Evolutionary conservation across 2,329 filamentous ascomycete species (phyloP).

Genomic region (Trichoderma citrinoviride): DNA sequence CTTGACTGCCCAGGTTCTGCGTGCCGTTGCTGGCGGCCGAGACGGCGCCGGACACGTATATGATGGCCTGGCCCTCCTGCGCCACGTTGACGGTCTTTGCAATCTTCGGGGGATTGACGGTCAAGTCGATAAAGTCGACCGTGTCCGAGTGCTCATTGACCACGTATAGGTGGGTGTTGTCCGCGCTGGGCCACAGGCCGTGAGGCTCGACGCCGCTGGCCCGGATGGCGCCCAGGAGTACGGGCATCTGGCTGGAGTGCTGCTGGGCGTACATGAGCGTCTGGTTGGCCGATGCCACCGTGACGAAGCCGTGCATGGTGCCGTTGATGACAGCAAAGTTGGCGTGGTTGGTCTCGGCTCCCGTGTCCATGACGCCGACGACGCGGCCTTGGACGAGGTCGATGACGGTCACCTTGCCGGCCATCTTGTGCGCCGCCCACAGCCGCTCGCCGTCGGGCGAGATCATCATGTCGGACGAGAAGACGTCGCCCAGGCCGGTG

Average conservation of each 20-base stretch:
- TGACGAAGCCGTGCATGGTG: conserved; percentile 21
- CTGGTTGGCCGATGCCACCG: conserved; percentile 19
- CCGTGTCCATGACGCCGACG: conserved; percentile 19
- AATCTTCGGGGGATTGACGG: background rate
- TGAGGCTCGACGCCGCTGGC: conserved; percentile 22
- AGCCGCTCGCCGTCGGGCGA: conserved; percentile 20
- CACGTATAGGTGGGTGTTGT: conserved; percentile 22
- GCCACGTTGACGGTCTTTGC: conserved; percentile 18
- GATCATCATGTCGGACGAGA: conserved; percentile 25
- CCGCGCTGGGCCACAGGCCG: conserved; percentile 22
- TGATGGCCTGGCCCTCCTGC: conserved; percentile 23
- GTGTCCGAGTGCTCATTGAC: conserved; percentile 24
- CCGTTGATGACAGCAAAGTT: conserved; percentile 20
- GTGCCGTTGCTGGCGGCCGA: conserved; percentile 11
- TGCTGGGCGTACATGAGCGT: conserved; percentile 22
- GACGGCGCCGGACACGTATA: conserved; percentile 22
- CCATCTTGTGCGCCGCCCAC: conserved; percentile 23
- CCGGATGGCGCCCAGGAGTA: conserved; percentile 14
- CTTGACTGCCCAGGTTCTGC: conserved; percentile 20
- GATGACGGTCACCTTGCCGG: conserved; percentile 20
- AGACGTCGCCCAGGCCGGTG: conserved; percentile 15
- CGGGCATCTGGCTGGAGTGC: background rate
- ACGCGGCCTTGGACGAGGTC: background rate
- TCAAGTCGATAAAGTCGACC: conserved; percentile 22
- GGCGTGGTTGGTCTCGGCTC: conserved; percentile 23